Evolutionary conservation across 2,329 filamentous ascomycete genomes (phyloP).

Genomic region (Grosmannia penicillata): DNA sequence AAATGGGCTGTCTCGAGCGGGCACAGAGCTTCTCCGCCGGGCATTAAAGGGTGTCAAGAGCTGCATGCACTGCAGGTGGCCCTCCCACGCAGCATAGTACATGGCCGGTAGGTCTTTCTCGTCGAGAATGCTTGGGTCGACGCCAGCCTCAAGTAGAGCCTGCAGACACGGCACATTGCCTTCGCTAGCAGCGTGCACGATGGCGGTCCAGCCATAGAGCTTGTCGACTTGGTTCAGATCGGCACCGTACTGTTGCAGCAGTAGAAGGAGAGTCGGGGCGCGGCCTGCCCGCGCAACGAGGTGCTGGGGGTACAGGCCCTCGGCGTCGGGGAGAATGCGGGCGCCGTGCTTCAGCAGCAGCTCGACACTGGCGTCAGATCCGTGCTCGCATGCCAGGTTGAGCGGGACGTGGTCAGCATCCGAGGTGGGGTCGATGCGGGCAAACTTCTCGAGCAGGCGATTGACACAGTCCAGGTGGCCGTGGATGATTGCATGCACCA

Average conservation of each 20-base stretch:
- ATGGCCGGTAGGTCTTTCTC: constrained; percentile 89
- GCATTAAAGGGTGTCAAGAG: constrained; percentile 53
- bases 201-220: constrained; percentile 90
- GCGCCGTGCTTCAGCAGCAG: constrained; percentile 70
- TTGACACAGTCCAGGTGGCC: constrained; percentile 69
- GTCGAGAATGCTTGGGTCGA: constrained; percentile 65
- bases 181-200: constrained; percentile 93
- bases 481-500: constrained; percentile 91
- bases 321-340: constrained; percentile 79
- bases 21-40: constrained; percentile 13
- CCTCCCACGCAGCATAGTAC: constrained; percentile 98
- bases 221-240: constrained; percentile 89
- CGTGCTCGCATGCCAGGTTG: constrained; percentile 90
- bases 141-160: constrained; percentile 64
- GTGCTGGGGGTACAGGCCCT: constrained; percentile 94
- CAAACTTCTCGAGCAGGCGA: constrained; percentile 59
- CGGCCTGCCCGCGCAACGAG: constrained; percentile 82
- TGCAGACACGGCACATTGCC: constrained; percentile 82
- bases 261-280: constrained; percentile 60
- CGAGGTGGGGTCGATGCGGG: constrained; percentile 73
- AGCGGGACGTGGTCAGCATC: constrained; percentile 87
- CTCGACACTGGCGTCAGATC: constrained; percentile 70
- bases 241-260: constrained; percentile 74
- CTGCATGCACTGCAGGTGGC: constrained; percentile 86
- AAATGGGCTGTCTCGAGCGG: constrained; percentile 22